Conservation (phyloP, 257 asterid genomes). For the Voacanga thouarsii region DNA sequence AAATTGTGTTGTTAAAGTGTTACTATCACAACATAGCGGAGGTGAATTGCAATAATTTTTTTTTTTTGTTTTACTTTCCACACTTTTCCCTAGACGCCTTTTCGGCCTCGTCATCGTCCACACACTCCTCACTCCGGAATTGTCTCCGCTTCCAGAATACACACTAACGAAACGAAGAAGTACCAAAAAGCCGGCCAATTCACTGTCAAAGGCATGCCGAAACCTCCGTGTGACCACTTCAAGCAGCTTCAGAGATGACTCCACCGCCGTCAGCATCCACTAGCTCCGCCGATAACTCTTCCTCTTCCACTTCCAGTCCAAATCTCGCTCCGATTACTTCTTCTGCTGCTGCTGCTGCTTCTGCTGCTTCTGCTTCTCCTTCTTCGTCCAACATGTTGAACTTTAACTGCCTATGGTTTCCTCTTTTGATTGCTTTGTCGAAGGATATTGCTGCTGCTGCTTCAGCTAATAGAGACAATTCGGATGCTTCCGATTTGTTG, state of each 20-base stretch:
- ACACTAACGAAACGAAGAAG: background rate
- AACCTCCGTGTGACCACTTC: background rate
- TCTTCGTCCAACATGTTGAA: conserved; percentile 39
- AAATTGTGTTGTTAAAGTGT: too few relatives aligned
- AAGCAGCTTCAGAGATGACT: conserved; percentile 3
- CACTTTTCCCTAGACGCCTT: background rate
- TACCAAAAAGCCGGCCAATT: background rate
- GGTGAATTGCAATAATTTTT: too few relatives aligned
- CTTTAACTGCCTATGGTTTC: conserved; percentile 38
- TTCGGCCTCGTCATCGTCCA: background rate
- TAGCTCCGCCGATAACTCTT: conserved; percentile 8
- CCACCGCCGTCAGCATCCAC: conserved; percentile 9
- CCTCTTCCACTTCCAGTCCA: conserved; percentile 12
- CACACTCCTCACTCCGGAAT: too few relatives aligned
- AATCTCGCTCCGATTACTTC: conserved; percentile 11
- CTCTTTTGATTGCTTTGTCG: conserved; percentile 48
- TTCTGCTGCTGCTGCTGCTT: conserved; percentile 17
- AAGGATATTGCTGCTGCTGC: conserved; percentile 28
- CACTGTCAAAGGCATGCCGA: conserved; percentile 11
- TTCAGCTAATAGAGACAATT: conserved; percentile 14
- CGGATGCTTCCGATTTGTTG: conserved; percentile 27
- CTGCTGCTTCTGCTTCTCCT: conserved; percentile 23
- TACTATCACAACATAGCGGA: too few relatives aligned
- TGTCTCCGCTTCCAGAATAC: background rate
- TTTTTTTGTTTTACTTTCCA: too few relatives aligned